Conservation (phyloP, 2,329 filamentous ascomycete genomes). For the Exophiala sp. region DNA sequence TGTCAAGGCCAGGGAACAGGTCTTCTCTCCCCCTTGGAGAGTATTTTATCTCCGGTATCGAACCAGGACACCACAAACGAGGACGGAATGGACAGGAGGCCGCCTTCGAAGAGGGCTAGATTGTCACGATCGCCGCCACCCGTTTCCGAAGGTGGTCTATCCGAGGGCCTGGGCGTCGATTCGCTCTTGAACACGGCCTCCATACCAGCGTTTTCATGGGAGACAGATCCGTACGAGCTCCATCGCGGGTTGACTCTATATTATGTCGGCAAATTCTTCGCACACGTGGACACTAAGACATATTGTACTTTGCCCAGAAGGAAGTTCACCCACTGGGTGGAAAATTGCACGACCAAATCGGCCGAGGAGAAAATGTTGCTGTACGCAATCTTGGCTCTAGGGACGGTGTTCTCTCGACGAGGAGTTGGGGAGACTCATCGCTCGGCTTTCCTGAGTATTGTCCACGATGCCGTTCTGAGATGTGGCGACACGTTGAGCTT, state of each 20-base stretch:
- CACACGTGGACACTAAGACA: constrained; percentile 49
- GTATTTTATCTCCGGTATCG: constrained; percentile 27
- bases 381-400: constrained; percentile 55
- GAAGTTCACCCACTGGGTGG: constrained; percentile 52
- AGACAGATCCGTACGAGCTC: constrained; percentile 49
- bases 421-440: constrained; percentile 42
- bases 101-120: constrained; percentile 27
- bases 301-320: constrained; percentile 53
- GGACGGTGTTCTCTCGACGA: constrained; percentile 47
- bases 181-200: constrained; percentile 1
- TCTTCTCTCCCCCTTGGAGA: constrained; percentile 16
- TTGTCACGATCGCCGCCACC: constrained; percentile 22
- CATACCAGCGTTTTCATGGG: constrained; percentile 36
- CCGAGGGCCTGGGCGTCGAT: constrained; percentile 4
- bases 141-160: constrained; percentile 3
- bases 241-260: constrained; percentile 47
- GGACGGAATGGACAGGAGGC: constrained; percentile 31
- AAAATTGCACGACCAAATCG: constrained; percentile 44
- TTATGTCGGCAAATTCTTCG: constrained; percentile 53
- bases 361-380: constrained; percentile 54
- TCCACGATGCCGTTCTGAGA: constrained; percentile 52
- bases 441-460: constrained; percentile 49
- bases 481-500: constrained; percentile 51
- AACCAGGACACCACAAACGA: constrained; percentile 27
- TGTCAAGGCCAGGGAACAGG: constrained; percentile 20